Base-by-base conservation (phyloP, 352 stramenopile genomes). In the Pythium scleroteichum region DNA sequence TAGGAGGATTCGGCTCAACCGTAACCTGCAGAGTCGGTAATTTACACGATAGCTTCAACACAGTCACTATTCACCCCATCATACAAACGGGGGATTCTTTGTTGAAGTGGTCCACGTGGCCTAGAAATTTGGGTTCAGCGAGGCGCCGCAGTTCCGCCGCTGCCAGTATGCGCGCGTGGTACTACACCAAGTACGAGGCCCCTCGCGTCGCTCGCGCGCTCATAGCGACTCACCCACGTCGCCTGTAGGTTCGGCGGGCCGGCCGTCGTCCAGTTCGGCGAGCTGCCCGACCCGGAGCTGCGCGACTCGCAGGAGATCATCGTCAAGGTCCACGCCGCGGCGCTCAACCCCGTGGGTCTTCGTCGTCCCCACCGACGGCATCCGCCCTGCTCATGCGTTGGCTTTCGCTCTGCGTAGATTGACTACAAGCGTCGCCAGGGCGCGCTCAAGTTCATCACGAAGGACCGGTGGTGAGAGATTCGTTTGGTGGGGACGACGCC, bases 361-460 rank as follows among this genome's bases (percentile, higher is more conserved):
- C n/a, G n/a, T n/a, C n/a, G n/a, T n/a, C n/a, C n/a, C n/a, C n/a
- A n/a, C n/a, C n/a, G n/a, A n/a, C n/a, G n/a, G n/a, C n/a, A n/a
- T n/a, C n/a, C n/a, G n/a, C n/a, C n/a, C n/a, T n/a, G n/a, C n/a
- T n/a, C n/a, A n/a, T n/a, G n/a, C n/a, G n/a, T n/a, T n/a, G n/a
- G n/a, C n/a, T n/a, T n/a, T n/a, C n/a, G n/a, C n/a, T n/a, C n/a
- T n/a, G n/a, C 58, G n/a, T 57, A 92, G 83, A 71, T 93, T 33
- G 84, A 93, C 68, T 93, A 89, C 71, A 93, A 93, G 68, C 72
- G 81, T 20, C 81, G 84, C 5, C 75, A 93, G 55, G 84, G 84
- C 8, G 76, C 76, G 33, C 56, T 90, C 27, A 92, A 92, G 64
- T 62, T 86, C 59, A 65, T 92, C 26, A 52, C 87, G 39, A 49